These are phyloP conservation scores for Phytopythium chamaehyphon DNA, from an alignment of 352 stramenopile species.

Conservation along the genomic window DNA sequence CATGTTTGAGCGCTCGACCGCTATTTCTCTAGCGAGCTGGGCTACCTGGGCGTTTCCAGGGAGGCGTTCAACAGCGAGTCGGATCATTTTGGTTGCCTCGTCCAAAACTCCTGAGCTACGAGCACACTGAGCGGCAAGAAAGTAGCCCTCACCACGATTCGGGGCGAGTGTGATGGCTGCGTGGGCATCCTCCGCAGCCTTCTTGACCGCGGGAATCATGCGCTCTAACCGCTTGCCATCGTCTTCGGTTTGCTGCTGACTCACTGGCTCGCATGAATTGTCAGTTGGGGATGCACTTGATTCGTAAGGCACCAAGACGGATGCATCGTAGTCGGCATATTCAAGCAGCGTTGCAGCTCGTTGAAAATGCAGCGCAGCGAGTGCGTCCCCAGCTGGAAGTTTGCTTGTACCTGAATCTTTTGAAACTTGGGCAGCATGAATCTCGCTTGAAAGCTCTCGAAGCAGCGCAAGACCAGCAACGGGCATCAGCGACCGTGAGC, in stretches of 20 bases:
- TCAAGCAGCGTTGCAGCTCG: slow-evolving; percentile 30
- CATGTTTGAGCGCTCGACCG: background rate
- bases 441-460: background rate
- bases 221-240: background rate
- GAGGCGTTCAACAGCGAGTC: background rate
- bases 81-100: background rate
- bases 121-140: slow-evolving; percentile 4
- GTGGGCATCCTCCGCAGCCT: slow-evolving; percentile 37
- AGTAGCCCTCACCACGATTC: background rate
- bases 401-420: background rate
- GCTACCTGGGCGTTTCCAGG: slow-evolving; percentile 1
- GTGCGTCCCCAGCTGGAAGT: slow-evolving; percentile 5
- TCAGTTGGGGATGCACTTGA: slow-evolving; percentile 10
- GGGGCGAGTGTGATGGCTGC: slow-evolving; percentile 15
- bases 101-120: slow-evolving; percentile 1
- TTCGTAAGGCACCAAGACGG: slow-evolving; percentile 18
- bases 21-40: slow-evolving; percentile 6
- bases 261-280: slow-evolving; percentile 10
- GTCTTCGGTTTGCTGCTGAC: slow-evolving; percentile 6
- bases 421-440: background rate
- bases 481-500: background rate
- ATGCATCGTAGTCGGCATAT: slow-evolving; percentile 38
- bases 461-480: slow-evolving; percentile 5
- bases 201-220: slow-evolving; percentile 29
- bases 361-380: slow-evolving; percentile 28